Conservation (phyloP, 352 stramenopile genomes). For the Phytophthora lateralis region DNA sequence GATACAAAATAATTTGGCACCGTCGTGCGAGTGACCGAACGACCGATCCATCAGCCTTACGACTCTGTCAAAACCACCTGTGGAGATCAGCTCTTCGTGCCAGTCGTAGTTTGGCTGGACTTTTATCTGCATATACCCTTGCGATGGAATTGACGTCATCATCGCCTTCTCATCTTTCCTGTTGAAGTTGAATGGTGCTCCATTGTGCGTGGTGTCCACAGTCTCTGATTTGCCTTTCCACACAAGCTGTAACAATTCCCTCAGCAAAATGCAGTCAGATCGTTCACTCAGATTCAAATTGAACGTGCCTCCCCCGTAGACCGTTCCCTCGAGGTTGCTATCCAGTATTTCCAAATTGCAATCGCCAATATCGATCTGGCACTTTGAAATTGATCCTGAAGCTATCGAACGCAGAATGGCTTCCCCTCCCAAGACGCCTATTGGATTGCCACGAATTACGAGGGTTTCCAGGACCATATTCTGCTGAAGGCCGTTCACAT, state of each 20-base stretch:
- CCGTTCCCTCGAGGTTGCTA: conserved; percentile 42
- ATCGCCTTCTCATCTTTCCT: conserved; percentile 65
- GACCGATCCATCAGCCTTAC: conserved; percentile 49
- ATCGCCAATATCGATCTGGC: conserved; percentile 65
- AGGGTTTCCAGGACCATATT: conserved; percentile 60
- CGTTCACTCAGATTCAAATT: conserved; percentile 59
- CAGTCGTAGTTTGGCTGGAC: conserved; percentile 67
- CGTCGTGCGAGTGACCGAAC: conserved; percentile 50
- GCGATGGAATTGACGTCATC: conserved; percentile 41
- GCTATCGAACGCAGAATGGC: conserved; percentile 61
- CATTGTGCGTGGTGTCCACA: conserved; percentile 55
- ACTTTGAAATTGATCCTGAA: conserved; percentile 49
- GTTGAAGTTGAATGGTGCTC: conserved; percentile 50
- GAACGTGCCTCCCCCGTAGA: conserved; percentile 57
- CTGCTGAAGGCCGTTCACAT: conserved; percentile 64
- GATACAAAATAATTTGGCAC: conserved; percentile 68
- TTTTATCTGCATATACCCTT: conserved; percentile 58
- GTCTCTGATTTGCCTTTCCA: conserved; percentile 67
- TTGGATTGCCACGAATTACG: conserved; percentile 68
- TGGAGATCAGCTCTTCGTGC: conserved; percentile 55
- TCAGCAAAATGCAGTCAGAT: conserved; percentile 56
- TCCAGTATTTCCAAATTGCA: conserved; percentile 75
- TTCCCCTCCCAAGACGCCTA: conserved; percentile 63
- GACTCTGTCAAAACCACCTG: conserved; percentile 43
- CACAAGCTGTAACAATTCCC: conserved; percentile 58